These are phyloP conservation scores for Rhododendron kiyosumense DNA, from an alignment of 148 eudicot genomes.

Conservation along the genomic window DNA sequence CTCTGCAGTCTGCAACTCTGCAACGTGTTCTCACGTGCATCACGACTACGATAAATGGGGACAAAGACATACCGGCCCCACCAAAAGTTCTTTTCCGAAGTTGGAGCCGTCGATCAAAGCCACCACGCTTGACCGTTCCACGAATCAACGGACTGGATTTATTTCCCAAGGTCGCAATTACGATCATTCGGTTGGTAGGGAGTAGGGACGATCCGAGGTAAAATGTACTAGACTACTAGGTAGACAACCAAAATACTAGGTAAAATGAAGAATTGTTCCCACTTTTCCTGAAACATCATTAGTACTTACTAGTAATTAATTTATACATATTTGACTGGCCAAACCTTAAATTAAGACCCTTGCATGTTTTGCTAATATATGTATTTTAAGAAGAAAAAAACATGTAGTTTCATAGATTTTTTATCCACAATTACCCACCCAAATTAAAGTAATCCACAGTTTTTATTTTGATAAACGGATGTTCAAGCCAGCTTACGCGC, in stretches of 20 bases:
- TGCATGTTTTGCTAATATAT: too few relatives aligned
- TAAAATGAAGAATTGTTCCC: not conserved
- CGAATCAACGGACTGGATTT: not conserved
- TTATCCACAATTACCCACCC: too few relatives aligned
- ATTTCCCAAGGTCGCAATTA: not conserved
- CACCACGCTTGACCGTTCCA: not conserved
- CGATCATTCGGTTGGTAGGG: not conserved
- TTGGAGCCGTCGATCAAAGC: not conserved
- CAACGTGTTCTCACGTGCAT: not conserved
- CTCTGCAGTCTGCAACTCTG: not conserved
- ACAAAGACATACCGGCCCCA: not conserved
- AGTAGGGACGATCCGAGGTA: not conserved
- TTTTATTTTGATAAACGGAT: too few relatives aligned
- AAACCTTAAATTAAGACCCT: too few relatives aligned
- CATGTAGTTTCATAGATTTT: too few relatives aligned
- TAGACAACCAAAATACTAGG: not conserved
- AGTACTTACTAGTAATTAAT: too few relatives aligned
- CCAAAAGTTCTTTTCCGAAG: not conserved
- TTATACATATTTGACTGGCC: too few relatives aligned
- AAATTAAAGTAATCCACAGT: too few relatives aligned
- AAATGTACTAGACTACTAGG: not conserved
- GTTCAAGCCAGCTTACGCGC: accelerated
- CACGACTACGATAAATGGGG: not conserved
- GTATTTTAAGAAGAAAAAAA: too few relatives aligned
- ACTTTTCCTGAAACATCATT: not conserved